A percentile compares a stretch with the other conserved stretches of the same genome.
These are phyloP conservation scores for Kalmusia sp. DNA, from an alignment of 2,329 filamentous ascomycete genomes.

Conservation along the genomic window DNA sequence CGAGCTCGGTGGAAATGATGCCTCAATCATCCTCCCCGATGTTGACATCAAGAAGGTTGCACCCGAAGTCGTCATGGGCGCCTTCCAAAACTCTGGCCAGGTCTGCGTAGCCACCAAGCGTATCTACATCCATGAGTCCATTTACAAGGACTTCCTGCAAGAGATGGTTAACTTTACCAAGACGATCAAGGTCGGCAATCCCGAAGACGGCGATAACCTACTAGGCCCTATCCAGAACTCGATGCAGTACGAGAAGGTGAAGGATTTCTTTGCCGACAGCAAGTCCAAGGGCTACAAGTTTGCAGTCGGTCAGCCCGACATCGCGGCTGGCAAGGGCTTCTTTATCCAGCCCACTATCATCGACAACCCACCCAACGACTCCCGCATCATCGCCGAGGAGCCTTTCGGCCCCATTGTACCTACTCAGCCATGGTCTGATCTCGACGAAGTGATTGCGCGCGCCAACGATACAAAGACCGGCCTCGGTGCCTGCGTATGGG, in stretches of 20 bases:
- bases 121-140: slow-evolving; percentile 48
- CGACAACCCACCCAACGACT: slow-evolving; percentile 63
- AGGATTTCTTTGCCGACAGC: slow-evolving; percentile 63
- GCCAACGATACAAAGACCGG: slow-evolving; percentile 58
- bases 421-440: slow-evolving; percentile 67
- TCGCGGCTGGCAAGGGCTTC: slow-evolving; percentile 55
- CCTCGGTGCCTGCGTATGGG: slow-evolving; percentile 61
- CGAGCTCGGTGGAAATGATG: slow-evolving; percentile 69
- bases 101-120: slow-evolving; percentile 46
- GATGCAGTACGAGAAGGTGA: slow-evolving; percentile 69
- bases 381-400: slow-evolving; percentile 65
- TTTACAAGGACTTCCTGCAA: slow-evolving; percentile 46
- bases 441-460: slow-evolving; percentile 57
- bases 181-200: slow-evolving; percentile 46
- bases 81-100: slow-evolving; percentile 66
- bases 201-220: slow-evolving; percentile 53
- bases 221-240: slow-evolving; percentile 70
- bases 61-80: slow-evolving; percentile 57
- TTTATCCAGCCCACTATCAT: slow-evolving; percentile 69
- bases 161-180: slow-evolving; percentile 57
- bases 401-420: slow-evolving; percentile 72
- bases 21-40: slow-evolving; percentile 65
- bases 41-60: slow-evolving; percentile 62
- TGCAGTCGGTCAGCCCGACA: slow-evolving; percentile 56
- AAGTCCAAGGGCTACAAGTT: slow-evolving; percentile 61